Evolutionary conservation across 208 protist genomes (phyloP), one percentile per base, ranked within the genome.

Genomic region (Leishmania turanica): DNA sequence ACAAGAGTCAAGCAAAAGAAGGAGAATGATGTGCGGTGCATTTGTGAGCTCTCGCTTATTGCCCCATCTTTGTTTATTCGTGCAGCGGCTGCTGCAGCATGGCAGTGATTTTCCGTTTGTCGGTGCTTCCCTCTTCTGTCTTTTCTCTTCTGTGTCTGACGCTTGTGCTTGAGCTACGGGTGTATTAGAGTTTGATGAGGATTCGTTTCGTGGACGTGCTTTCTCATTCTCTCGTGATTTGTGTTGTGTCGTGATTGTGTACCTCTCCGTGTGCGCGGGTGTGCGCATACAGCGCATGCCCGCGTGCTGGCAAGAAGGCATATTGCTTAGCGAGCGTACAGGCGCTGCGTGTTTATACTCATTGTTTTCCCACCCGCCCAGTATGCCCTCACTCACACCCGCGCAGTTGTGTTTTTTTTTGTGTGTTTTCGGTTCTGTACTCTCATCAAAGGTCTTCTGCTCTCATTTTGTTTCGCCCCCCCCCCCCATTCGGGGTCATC

Each of bases 391-490:
- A 64, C 27, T n/a, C 56, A 8, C 56, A 9, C 56, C 19, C 8
- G 6, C 27, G 9, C 58, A 3, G 2, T 64, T 31, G 27, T 31
- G 27, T 62, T 42, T 47, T 70, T 53, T 1, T 75, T 75, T 21
- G 15, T 54, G 9, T 54, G 15, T 54, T 64, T 27, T 64, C 8
- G 58, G 15, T 64, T 27, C 58, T 78, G 21, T 64, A 11, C 58
- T 17, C 58, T 31, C 58, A 31, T 64, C n/a, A 31, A 64, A 64
- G 58, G 11, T 15, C n/a, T 64, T 64, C 58, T 64, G 58, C 58
- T 64, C 58, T 64, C 58, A 27, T 31, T 34, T 64, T 64, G 71
- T 78, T 82, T 51, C 71, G 17, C 34, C 34, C 34, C 34, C 37
- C 71, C 71, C 17, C 27, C 9, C 53, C 6, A 64, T 31, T 27